Evolutionary conservation across 768 basidiomycete species (phyloP).

Genomic region (Suillus tomentosus): DNA sequence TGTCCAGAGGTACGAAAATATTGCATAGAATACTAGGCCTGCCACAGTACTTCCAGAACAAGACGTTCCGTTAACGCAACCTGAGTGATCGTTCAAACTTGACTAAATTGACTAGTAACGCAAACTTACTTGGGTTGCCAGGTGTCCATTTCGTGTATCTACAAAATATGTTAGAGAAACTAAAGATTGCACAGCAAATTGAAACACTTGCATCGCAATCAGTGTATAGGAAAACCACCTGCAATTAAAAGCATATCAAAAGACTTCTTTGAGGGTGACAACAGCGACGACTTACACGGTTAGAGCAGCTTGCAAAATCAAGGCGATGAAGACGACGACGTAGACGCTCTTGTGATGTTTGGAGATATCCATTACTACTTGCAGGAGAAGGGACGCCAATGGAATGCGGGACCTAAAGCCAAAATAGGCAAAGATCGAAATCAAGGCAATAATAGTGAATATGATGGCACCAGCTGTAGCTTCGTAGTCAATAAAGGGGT

Average conservation of each 20-base stretch:
- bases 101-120: background rate
- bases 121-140: slow-evolving; percentile 61
- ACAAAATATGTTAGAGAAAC: background rate
- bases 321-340: slow-evolving; percentile 68
- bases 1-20: slow-evolving; percentile 86
- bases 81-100: slow-evolving; percentile 30
- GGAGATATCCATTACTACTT: slow-evolving; percentile 82
- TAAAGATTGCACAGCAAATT: background rate
- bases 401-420: slow-evolving; percentile 76
- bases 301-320: slow-evolving; percentile 71
- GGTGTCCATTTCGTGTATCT: slow-evolving; percentile 73
- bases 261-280: background rate
- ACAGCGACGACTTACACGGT: slow-evolving; percentile 52
- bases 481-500: slow-evolving; percentile 12
- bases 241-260: slow-evolving; percentile 15
- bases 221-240: slow-evolving; percentile 80
- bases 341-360: slow-evolving; percentile 84
- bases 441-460: slow-evolving; percentile 76
- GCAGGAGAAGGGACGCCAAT: slow-evolving; percentile 73
- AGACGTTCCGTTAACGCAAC: slow-evolving; percentile 47
- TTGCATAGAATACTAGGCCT: slow-evolving; percentile 75
- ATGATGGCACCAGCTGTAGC: slow-evolving; percentile 75
- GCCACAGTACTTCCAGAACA: slow-evolving; percentile 79
- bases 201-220: slow-evolving; percentile 63
- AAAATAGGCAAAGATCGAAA: slow-evolving; percentile 76